Evolutionary conservation across 805 yeast genomes (phyloP).

Genomic region (Ogataea pini): DNA sequence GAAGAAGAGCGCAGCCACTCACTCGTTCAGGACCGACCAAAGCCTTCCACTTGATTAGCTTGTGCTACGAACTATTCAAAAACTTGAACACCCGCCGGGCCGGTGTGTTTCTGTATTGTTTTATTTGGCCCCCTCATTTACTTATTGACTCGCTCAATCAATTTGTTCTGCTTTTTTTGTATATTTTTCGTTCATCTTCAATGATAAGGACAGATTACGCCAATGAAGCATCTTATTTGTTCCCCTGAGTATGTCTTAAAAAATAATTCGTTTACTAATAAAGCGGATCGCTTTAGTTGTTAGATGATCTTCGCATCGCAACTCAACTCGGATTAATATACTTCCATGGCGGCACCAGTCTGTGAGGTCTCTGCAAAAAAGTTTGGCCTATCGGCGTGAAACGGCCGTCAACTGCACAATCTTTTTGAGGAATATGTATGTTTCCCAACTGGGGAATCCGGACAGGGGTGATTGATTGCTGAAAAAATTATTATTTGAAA

Average conservation of each 20-base stretch:
- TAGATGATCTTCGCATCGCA: neutral
- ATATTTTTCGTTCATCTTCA: neutral
- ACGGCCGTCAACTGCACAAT: neutral
- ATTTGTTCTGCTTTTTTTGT: neutral
- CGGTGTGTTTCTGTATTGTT: neutral
- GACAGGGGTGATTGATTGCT: neutral
- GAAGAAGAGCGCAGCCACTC: neutral
- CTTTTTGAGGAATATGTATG: neutral
- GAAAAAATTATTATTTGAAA: neutral
- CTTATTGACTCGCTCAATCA: too few species aligned
- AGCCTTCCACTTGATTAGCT: neutral
- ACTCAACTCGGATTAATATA: neutral
- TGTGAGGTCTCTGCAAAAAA: too few species aligned
- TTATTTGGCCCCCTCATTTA: neutral
- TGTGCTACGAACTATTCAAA: neutral
- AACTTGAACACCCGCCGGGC: neutral
- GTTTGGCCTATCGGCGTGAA: neutral
- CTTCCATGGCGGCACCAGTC: neutral
- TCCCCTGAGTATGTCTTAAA: constrained; percentile 4
- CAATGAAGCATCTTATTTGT: neutral
- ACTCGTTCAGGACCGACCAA: neutral
- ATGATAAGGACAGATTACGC: neutral
- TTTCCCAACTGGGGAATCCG: constrained; percentile 1
- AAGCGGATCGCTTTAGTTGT: neutral
- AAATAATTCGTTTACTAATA: neutral